These are phyloP conservation scores for Shiraia bambusicola DNA, from an alignment of 2,329 filamentous ascomycete species.

Conservation along the genomic window DNA sequence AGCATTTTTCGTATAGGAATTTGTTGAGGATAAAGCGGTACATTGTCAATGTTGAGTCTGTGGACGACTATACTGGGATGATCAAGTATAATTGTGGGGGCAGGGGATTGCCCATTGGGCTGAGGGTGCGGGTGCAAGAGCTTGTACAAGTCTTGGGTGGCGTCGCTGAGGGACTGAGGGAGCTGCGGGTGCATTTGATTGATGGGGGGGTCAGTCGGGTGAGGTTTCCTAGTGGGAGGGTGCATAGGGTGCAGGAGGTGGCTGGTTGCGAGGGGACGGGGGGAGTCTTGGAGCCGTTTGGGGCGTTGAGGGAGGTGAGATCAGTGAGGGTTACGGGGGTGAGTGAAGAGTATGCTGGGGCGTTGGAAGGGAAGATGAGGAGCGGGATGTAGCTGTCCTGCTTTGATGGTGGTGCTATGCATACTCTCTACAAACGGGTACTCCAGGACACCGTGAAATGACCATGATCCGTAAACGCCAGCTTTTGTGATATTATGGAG, in stretches of 20 bases:
- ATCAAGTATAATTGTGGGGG: slow-evolving; percentile 55
- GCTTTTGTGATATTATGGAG: slow-evolving; percentile 11
- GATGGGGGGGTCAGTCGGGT: slow-evolving; percentile 31
- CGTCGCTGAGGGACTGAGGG: slow-evolving; percentile 32
- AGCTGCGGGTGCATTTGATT: slow-evolving; percentile 36
- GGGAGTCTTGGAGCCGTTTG: slow-evolving; percentile 48
- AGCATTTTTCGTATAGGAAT: slow-evolving; percentile 46
- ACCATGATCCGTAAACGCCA: slow-evolving; percentile 19
- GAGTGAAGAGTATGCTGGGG: slow-evolving; percentile 39
- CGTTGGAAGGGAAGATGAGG: slow-evolving; percentile 39
- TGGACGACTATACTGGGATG: slow-evolving; percentile 54
- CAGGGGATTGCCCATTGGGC: slow-evolving; percentile 46
- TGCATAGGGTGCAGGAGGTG: slow-evolving; percentile 38
- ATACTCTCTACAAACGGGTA: neutral
- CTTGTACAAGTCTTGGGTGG: slow-evolving; percentile 47
- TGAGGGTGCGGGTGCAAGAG: slow-evolving; percentile 44
- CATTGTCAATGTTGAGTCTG: slow-evolving; percentile 49
- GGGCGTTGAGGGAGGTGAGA: slow-evolving; percentile 39
- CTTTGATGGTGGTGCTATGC: neutral
- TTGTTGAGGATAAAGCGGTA: slow-evolving; percentile 46
- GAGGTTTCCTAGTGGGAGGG: slow-evolving; percentile 33
- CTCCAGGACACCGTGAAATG: neutral
- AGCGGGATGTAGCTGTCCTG: slow-evolving; percentile 11
- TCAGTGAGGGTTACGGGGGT: slow-evolving; percentile 44
- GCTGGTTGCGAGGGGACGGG: slow-evolving; percentile 42